Conservation (phyloP, 2,329 filamentous ascomycete genomes). For the Ophiostoma sp. region DNA sequence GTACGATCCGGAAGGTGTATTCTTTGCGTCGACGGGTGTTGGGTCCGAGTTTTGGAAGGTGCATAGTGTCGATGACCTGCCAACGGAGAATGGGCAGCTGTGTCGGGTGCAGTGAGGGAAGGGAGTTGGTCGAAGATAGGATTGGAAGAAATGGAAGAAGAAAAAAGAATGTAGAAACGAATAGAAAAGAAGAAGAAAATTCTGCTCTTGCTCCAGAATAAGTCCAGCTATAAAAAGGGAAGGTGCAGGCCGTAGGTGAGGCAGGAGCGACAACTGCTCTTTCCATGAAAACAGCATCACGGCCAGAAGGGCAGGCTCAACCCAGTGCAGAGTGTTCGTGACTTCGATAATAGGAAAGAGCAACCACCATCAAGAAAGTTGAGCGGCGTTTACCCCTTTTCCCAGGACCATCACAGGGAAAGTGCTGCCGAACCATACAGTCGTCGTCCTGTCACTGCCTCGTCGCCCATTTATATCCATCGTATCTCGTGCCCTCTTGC, state of each 20-base stretch:
- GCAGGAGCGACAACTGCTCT: background rate
- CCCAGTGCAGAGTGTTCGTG: background rate
- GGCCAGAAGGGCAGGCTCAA: background rate
- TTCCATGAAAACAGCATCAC: background rate
- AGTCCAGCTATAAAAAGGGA: background rate
- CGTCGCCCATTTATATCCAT: background rate
- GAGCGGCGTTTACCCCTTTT: background rate
- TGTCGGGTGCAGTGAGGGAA: background rate
- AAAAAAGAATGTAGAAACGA: background rate
- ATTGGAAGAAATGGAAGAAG: background rate
- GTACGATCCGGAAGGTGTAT: constrained; percentile 28
- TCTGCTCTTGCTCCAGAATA: no score
- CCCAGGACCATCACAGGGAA: background rate
- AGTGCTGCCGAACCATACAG: background rate
- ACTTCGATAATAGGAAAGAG: background rate
- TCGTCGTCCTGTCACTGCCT: background rate
- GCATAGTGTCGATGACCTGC: background rate
- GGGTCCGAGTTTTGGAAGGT: constrained; percentile 27
- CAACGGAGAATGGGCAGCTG: constrained; percentile 17
- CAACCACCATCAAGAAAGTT: background rate
- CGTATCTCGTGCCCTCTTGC: background rate
- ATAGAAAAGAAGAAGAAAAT: background rate
- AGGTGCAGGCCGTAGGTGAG: background rate
- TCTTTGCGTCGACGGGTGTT: constrained; percentile 27
- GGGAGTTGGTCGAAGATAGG: background rate